Percentiles rank a stretch among this genome's conserved stretches.
Conservation (phyloP, 2,329 filamentous ascomycete species). For the Trichothecium roseum region DNA sequence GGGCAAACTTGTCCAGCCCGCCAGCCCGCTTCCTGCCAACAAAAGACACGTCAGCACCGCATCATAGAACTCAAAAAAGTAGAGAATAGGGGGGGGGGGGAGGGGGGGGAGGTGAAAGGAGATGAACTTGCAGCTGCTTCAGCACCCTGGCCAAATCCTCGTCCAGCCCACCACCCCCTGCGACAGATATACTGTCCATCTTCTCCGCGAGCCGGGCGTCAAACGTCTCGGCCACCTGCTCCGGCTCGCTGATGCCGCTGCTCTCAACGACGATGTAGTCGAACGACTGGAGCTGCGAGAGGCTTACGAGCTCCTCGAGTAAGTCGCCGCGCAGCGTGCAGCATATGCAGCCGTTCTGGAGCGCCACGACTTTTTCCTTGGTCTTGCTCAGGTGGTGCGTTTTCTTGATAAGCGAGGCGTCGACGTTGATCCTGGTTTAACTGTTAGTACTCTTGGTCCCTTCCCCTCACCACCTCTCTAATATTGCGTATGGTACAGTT, state of each 20-base stretch:
- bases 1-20: slow-evolving; percentile 54
- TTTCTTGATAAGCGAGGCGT: slow-evolving; percentile 49
- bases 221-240: slow-evolving; percentile 67
- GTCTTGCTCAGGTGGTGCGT: slow-evolving; percentile 45
- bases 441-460: slow-evolving; percentile 1
- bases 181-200: slow-evolving; percentile 23
- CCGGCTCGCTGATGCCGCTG: slow-evolving; percentile 61
- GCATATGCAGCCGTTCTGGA: slow-evolving; percentile 69
- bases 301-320: slow-evolving; percentile 55
- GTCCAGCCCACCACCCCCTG: slow-evolving; percentile 18
- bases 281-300: slow-evolving; percentile 50
- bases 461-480: too few relatives aligned
- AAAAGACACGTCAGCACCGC: slow-evolving; percentile 2
- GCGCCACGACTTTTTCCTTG: slow-evolving; percentile 54
- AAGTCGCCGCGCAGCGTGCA: slow-evolving; percentile 64
- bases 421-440: slow-evolving; percentile 46
- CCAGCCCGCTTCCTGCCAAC: slow-evolving; percentile 37
- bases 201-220: slow-evolving; percentile 43
- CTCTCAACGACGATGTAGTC: slow-evolving; percentile 67
- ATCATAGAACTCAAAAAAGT: too few relatives aligned
- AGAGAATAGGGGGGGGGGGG: too few relatives aligned
- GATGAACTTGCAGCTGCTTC: slow-evolving; percentile 23
- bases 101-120: too few relatives aligned
- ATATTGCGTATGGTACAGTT: too few relatives aligned
- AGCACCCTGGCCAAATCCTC: slow-evolving; percentile 23